A percentile compares a stretch with the other conserved stretches of the same genome.
Conservation (phyloP, 2,329 filamentous ascomycete genomes). For the Xylariaceae sp. region DNA sequence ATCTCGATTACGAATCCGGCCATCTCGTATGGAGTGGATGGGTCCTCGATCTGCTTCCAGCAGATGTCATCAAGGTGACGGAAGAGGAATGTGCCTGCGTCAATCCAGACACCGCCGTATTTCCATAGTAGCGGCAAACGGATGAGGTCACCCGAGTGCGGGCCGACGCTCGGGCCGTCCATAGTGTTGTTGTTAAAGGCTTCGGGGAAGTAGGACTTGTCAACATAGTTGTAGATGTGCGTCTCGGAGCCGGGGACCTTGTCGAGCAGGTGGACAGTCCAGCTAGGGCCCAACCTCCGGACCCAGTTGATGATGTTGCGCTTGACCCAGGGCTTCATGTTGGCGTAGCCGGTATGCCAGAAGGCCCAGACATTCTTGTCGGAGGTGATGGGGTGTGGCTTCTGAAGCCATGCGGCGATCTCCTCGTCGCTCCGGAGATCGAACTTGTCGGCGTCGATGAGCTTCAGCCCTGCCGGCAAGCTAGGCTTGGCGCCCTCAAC, state of each 20-base stretch:
- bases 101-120: conserved; percentile 41
- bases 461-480: conserved; percentile 23
- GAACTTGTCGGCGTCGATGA: conserved; percentile 23
- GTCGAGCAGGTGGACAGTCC: conserved; percentile 40
- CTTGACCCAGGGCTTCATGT: conserved; percentile 33
- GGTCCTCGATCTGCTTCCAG: conserved; percentile 38
- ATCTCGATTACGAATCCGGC: conserved; percentile 29
- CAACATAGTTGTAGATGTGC: conserved; percentile 34
- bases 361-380: conserved; percentile 42
- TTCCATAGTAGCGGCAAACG: conserved; percentile 38
- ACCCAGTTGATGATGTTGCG: conserved; percentile 38
- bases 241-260: conserved; percentile 33
- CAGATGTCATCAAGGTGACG: conserved; percentile 39
- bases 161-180: conserved; percentile 39
- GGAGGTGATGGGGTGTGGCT: conserved; percentile 30
- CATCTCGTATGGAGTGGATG: conserved; percentile 33
- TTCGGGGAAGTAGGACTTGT: conserved; percentile 35
- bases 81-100: conserved; percentile 39
- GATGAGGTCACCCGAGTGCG: conserved; percentile 44
- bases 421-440: conserved; percentile 31
- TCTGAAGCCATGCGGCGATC: conserved; percentile 30
- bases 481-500: conserved; percentile 10
- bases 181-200: conserved; percentile 40
- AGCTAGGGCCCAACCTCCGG: conserved; percentile 33
- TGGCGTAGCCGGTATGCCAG: conserved; percentile 36